These are phyloP conservation scores for Neurospora africana DNA, from an alignment of 495 filamentous ascomycete genomes.

Conservation along the genomic window DNA sequence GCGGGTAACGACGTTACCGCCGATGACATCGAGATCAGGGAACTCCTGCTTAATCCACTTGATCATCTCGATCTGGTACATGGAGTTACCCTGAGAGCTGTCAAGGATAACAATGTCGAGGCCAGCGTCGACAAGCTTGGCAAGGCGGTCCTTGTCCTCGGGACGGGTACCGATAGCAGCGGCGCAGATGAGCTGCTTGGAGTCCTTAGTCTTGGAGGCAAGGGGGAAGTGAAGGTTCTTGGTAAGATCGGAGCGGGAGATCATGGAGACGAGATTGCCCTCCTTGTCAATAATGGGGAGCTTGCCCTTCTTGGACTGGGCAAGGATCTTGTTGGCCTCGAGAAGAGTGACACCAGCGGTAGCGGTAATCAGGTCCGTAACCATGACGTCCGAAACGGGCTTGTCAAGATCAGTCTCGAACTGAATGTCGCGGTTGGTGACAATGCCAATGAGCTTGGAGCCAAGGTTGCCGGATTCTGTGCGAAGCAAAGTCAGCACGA, in stretches of 20 bases:
- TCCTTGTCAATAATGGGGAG: constrained; percentile 85
- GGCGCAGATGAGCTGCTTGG: constrained; percentile 94
- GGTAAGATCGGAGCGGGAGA: constrained; percentile 93
- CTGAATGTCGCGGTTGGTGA: constrained; percentile 95
- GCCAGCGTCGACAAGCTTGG: constrained; percentile 84
- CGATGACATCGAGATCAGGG: constrained; percentile 86
- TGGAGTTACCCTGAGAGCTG: constrained; percentile 91
- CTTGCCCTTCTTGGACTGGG: constrained; percentile 97
- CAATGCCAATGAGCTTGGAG: constrained; percentile 91
- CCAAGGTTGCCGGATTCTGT: constrained; percentile 85
- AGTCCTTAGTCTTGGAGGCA: constrained; percentile 91
- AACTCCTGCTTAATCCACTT: constrained; percentile 82
- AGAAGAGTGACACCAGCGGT: constrained; percentile 69
- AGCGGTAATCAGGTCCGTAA: constrained; percentile 88
- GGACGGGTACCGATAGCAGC: constrained; percentile 92
- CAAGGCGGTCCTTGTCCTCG: constrained; percentile 78
- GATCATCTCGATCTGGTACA: constrained; percentile 96
- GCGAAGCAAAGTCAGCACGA: constrained; percentile 18
- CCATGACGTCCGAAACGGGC: constrained; percentile 85
- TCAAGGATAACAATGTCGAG: constrained; percentile 94
- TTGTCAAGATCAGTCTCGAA: constrained; percentile 67
- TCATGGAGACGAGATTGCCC: constrained; percentile 84
- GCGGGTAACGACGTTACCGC: constrained; percentile 92
- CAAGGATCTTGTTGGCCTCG: constrained; percentile 88
- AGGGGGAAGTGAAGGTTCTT: constrained; percentile 98